phyloP scores from a whole-genome alignment of 495 filamentous ascomycete genomes.

The Polyplosphaeria fusca region DNA sequence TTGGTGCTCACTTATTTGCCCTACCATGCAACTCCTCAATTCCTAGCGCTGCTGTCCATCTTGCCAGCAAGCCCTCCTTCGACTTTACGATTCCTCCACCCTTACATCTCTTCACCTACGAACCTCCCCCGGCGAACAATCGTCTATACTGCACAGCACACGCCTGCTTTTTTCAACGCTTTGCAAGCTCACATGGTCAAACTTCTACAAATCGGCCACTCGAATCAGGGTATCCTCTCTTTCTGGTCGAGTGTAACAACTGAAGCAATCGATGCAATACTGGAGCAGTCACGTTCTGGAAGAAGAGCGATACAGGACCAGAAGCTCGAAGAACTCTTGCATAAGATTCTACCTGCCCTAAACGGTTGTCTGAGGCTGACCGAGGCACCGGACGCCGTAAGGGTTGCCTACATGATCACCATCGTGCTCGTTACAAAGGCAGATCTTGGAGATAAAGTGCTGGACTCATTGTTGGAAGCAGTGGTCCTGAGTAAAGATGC shows the following conservation, averaged over 20 bases:
- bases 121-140: conserved; percentile 75
- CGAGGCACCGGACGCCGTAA: conserved; percentile 67
- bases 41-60: conserved; percentile 77
- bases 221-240: conserved; percentile 70
- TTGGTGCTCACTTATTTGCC: conserved; percentile 88
- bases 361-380: conserved; percentile 71
- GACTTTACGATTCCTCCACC: conserved; percentile 78
- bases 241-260: conserved; percentile 86
- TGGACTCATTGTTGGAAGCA: conserved; percentile 81
- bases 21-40: conserved; percentile 78
- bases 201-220: conserved; percentile 61
- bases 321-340: conserved; percentile 68
- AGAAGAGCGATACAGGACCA: conserved; percentile 53
- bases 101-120: conserved; percentile 71
- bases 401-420: conserved; percentile 86
- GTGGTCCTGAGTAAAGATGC: conserved; percentile 69
- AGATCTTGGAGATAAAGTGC: conserved; percentile 65
- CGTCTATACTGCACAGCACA: conserved; percentile 73
- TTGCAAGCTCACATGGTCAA: conserved; percentile 73
- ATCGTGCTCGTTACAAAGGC: conserved; percentile 80
- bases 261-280: conserved; percentile 74
- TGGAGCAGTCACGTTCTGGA: conserved; percentile 72
- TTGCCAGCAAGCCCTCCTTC: conserved; percentile 67
- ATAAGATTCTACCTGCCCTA: conserved; percentile 69
- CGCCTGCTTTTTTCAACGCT: conserved; percentile 62